Base-by-base conservation (phyloP, 1,284 basidiomycete genomes). In the Rhodotorula sp. region DNA sequence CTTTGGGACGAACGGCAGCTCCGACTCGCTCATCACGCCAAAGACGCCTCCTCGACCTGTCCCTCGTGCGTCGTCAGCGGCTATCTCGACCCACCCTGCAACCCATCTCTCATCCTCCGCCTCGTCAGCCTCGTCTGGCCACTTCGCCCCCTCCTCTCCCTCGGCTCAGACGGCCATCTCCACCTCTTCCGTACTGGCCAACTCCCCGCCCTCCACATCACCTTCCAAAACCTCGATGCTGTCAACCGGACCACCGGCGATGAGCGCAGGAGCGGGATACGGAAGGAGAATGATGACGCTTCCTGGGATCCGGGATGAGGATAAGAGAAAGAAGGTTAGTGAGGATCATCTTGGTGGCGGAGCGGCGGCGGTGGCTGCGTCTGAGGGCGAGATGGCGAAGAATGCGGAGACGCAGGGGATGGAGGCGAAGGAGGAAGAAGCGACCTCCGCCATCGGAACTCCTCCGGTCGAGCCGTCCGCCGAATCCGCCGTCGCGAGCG, bases 291-390 rank as follows among this genome's bases (percentile, higher is more conserved):
- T 63, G 64, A 69, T 69, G 68, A 37, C 65, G 10, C 37, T 69
- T 4, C 68, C 68, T 2, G 68, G 68, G 7, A 64, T 69, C 37
- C 48, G 64, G 51, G 64, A 66, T 16, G 61, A 59, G 30, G 54
- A 22, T 22, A 40, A 48, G n/a, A 59, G 58, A 61, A 55, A 61
- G 50, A 24, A 20, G 52, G 68, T 70, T 4, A 52, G 58, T 37
- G 64, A 64, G 50, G 68, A 70, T 31, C 68, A 70, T 40, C 37
- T 70, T 1, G 61, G 61, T 18, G 65, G 57, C 4, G 56, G 52
- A 2, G 50, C 18, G 28, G 26, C 13, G 16, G 22, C 34, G 51
- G 0, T 48, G 24, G 7, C 7, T 9, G 20, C 55, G 0, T 52
- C 34, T 3, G 13, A 46, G 16, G 28, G 15, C 2, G 4, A 16